phyloP scores from a whole-genome alignment of 768 basidiomycete genomes.

The Nevesoporus exiguus region DNA sequence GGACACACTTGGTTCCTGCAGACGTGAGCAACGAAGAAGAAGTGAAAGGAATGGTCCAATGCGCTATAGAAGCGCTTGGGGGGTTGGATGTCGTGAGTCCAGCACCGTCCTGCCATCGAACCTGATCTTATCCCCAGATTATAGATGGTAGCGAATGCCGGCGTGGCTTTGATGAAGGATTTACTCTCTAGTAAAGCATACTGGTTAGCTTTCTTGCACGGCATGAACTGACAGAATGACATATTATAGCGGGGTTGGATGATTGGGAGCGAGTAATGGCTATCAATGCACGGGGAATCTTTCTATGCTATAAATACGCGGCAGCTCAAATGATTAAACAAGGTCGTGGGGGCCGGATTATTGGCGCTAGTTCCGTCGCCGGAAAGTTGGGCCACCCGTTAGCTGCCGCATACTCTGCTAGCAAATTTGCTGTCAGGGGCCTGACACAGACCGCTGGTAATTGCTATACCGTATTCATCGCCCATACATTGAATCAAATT shows the following conservation, averaged over 20 bases:
- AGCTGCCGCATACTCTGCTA: constrained; percentile 28
- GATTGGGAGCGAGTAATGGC: constrained; percentile 42
- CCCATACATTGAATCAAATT: not conserved
- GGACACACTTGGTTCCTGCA: constrained; percentile 26
- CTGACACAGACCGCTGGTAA: constrained; percentile 40
- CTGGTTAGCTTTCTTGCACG: not conserved
- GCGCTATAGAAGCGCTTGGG: constrained; percentile 33
- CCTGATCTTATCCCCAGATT: not conserved
- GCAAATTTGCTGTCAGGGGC: constrained; percentile 42
- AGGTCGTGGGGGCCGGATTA: constrained; percentile 51
- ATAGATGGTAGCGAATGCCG: constrained; percentile 31
- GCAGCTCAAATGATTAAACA: constrained; percentile 57
- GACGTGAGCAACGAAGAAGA: constrained; percentile 43
- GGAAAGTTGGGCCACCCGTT: constrained; percentile 10
- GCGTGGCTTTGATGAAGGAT: not conserved
- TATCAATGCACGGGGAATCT: constrained; percentile 56
- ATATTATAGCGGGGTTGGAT: constrained; percentile 30
- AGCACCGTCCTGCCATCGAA: not conserved
- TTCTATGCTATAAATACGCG: constrained; percentile 63
- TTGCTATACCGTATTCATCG: not conserved
- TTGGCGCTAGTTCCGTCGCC: constrained; percentile 35
- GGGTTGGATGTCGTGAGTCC: constrained; percentile 45
- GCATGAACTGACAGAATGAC: not conserved
- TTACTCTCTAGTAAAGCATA: constrained; percentile 7
- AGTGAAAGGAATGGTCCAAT: constrained; percentile 39